Evolutionary conservation across 257 asterid genomes (phyloP).

Genomic region (Salvia splendens): DNA sequence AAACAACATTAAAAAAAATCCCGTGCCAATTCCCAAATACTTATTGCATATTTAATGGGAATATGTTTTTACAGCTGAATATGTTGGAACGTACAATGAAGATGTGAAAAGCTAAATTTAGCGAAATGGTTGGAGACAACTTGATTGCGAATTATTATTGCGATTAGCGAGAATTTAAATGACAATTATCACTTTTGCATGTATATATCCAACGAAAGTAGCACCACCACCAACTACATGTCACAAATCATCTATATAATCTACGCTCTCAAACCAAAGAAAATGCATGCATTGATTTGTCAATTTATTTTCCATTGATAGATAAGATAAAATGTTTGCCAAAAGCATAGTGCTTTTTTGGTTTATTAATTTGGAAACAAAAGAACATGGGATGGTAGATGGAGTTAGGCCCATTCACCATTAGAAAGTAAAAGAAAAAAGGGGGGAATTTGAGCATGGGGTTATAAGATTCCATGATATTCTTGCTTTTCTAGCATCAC

Average conservation of each 20-base stretch:
- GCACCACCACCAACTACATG: neutral
- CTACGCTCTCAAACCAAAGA: neutral
- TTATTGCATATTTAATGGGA: too few relatives aligned
- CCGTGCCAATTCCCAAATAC: too few relatives aligned
- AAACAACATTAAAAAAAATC: too few relatives aligned
- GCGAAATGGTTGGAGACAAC: neutral
- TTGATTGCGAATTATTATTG: constrained; percentile 16
- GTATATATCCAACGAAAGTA: neutral
- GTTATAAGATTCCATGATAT: constrained; percentile 28
- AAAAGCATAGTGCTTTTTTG: constrained; percentile 17
- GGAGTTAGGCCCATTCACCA: constrained; percentile 36
- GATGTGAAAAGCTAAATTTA: constrained; percentile 13
- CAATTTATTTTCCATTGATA: neutral
- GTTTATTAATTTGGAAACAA: constrained; percentile 23
- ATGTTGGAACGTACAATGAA: too few relatives aligned
- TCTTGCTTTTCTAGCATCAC: constrained; percentile 13
- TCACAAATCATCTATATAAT: neutral
- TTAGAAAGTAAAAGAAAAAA: constrained; percentile 10
- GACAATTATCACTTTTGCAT: too few relatives aligned
- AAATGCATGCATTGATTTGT: neutral
- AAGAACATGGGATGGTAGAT: constrained; percentile 33
- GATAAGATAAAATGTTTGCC: neutral
- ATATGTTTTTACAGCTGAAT: too few relatives aligned
- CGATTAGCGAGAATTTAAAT: neutral
- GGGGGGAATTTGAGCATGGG: constrained; percentile 21